Percentiles rank a stretch among this genome's conserved stretches.
Evolutionary conservation across 2,329 filamentous ascomycete species (phyloP).

Genomic region (Cylindrodendrum hubeiense): DNA sequence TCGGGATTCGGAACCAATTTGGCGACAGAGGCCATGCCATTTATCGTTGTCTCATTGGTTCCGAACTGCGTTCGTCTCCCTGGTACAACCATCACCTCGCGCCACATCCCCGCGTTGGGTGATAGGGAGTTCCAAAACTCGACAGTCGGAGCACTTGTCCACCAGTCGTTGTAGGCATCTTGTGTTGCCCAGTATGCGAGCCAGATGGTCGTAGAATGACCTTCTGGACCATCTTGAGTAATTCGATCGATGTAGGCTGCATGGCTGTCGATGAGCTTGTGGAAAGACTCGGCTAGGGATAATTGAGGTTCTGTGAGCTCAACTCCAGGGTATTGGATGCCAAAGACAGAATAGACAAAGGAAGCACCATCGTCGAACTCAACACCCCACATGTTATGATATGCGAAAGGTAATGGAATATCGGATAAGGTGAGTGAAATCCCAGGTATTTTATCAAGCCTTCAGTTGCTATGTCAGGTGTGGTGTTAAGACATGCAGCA

Average conservation of each 20-base stretch:
- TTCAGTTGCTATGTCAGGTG: too few relatives aligned
- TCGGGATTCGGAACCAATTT: background rate
- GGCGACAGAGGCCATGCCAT: background rate
- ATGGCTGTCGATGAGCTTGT: background rate
- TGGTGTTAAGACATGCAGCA: too few relatives aligned
- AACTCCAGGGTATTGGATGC: background rate
- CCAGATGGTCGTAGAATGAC: background rate
- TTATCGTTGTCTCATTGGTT: background rate
- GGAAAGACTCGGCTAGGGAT: background rate
- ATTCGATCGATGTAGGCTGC: background rate
- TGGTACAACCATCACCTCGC: constrained; percentile 1
- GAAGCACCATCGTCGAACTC: background rate
- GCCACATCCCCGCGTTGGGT: constrained; percentile 17
- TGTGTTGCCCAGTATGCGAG: constrained; percentile 15
- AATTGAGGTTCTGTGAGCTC: background rate
- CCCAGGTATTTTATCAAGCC: too few relatives aligned
- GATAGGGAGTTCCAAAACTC: constrained; percentile 10
- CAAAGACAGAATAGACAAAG: constrained; percentile 4
- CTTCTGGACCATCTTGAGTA: background rate
- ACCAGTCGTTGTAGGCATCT: background rate
- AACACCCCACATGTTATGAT: constrained; percentile 3
- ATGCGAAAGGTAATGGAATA: too few relatives aligned
- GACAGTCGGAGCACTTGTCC: background rate
- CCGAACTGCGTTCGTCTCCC: constrained; percentile 9
- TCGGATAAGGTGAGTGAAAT: too few relatives aligned